Conservation (phyloP, 108 stramenopile species). For the Nitzschia sp. region DNA sequence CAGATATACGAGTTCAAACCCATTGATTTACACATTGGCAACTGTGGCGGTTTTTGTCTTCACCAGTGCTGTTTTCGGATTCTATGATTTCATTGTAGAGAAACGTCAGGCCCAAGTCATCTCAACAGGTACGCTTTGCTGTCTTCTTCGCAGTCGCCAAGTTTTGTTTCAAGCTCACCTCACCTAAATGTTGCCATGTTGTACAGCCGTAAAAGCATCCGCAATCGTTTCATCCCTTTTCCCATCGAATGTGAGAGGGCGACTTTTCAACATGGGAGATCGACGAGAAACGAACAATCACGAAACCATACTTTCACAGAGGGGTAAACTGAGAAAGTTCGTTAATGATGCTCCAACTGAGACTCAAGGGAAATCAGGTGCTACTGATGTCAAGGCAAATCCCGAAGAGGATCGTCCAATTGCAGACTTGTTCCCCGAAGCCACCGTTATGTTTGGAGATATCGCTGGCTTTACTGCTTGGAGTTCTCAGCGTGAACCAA, state of each 20-base stretch:
- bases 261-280: slow-evolving; percentile 5
- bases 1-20: slow-evolving; percentile 14
- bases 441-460: not conserved
- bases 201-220: slow-evolving; percentile 3
- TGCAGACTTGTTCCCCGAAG: slow-evolving; percentile 1
- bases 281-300: not conserved
- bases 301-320: not conserved
- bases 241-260: slow-evolving; percentile 18
- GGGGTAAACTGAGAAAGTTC: not conserved
- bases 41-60: slow-evolving; percentile 49
- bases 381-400: not conserved
- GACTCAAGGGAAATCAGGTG: not conserved
- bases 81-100: slow-evolving; percentile 25
- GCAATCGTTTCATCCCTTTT: slow-evolving; percentile 19
- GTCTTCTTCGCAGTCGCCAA: too few relatives aligned
- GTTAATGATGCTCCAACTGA: not conserved
- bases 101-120: slow-evolving; percentile 19
- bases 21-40: slow-evolving; percentile 39
- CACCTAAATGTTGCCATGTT: slow-evolving; percentile 1
- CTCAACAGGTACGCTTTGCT: not conserved
- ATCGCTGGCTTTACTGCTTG: slow-evolving; percentile 3
- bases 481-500: not conserved
- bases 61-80: slow-evolving; percentile 16
- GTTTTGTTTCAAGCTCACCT: too few relatives aligned
- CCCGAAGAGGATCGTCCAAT: not conserved